Evolutionary conservation across 495 filamentous ascomycete genomes (phyloP).

Genomic region (Xylaria curta): DNA sequence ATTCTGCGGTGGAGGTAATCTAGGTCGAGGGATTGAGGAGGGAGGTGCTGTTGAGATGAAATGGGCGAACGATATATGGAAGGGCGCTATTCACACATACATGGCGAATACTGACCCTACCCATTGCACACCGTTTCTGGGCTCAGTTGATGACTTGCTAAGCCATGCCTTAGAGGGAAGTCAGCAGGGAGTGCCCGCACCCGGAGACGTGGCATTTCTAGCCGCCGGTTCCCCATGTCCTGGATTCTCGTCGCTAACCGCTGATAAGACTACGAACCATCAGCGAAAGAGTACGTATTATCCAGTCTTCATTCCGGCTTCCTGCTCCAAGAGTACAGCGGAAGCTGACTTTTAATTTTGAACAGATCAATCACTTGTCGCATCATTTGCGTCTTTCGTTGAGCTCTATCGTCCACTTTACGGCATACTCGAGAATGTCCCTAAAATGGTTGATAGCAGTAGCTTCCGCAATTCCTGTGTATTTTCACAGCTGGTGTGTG

Average conservation of each 20-base stretch:
- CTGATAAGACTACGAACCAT: conserved; percentile 48
- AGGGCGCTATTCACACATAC: conserved; percentile 70
- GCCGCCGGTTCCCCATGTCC: conserved; percentile 76
- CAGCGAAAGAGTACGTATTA: conserved; percentile 52
- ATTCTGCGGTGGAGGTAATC: conserved; percentile 76
- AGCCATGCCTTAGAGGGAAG: conserved; percentile 59
- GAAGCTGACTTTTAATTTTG: conserved; percentile 5
- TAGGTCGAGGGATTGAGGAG: conserved; percentile 77
- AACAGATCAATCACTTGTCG: conserved; percentile 68
- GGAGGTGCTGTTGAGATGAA: conserved; percentile 66
- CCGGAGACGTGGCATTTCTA: conserved; percentile 69
- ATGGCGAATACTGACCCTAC: conserved; percentile 59
- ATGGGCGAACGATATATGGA: conserved; percentile 69
- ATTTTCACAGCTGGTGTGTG: conserved; percentile 70
- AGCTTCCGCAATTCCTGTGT: conserved; percentile 58
- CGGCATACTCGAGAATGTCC: conserved; percentile 76
- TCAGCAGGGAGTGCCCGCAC: conserved; percentile 53
- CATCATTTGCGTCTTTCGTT: conserved; percentile 73
- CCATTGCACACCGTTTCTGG: conserved; percentile 58
- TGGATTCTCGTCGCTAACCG: conserved; percentile 70
- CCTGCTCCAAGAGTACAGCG: not conserved
- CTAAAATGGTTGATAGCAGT: conserved; percentile 58
- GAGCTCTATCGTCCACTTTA: conserved; percentile 77
- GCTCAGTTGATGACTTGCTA: conserved; percentile 74
- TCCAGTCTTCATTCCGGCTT: not conserved